Evolutionary conservation across 257 asterid genomes (phyloP), one percentile per base, ranked within the genome.

Genomic region (Paraleonurus japonicus): DNA sequence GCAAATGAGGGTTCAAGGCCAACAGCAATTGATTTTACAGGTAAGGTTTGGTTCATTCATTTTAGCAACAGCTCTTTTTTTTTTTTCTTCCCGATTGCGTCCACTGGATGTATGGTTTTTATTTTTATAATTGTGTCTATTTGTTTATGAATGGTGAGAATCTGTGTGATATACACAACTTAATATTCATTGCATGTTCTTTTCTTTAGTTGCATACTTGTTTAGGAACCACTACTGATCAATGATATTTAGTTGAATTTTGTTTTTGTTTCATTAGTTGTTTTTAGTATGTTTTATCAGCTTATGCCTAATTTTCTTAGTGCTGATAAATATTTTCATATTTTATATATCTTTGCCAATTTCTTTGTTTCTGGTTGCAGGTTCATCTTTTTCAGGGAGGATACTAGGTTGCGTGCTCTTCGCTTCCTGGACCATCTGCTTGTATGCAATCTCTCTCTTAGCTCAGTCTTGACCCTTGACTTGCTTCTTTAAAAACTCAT

Each of bases 391-490:
- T 95, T 89, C 74, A 92, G 96, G 6, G 87, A 92, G 67, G 99
- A 95, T 80, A 95, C 97, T 75, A 85, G 99, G 85, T 81, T 95
- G 87, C 99, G 99, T 35, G 98, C 98, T 69, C 99, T 95, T 79
- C 98, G 99, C 72, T 95, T 95, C 86, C 88, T 95, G 82, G 99
- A 95, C 74, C 99, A 95, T 84, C 48, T 95, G 88, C 97, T 95
- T 80, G 98, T 95, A 92, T 71, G 95, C 68, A 75, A 37, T 73
- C 75, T 69, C 64, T 81, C 43, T 71, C 39, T 77, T 59, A 59
- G 16, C 74, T 68, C 62, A 55, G 71, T 74, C 78, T 37, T 81
- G 63, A 67, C 66, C 72, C 78, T 37, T 81, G 63, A 67, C 66
- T 66, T 75, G 28, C 67, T 83, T 48, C 37, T 59, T 62, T 23